phyloP scores from a whole-genome alignment of 108 stramenopile species.

The Chaetoceros tenuissimus region DNA sequence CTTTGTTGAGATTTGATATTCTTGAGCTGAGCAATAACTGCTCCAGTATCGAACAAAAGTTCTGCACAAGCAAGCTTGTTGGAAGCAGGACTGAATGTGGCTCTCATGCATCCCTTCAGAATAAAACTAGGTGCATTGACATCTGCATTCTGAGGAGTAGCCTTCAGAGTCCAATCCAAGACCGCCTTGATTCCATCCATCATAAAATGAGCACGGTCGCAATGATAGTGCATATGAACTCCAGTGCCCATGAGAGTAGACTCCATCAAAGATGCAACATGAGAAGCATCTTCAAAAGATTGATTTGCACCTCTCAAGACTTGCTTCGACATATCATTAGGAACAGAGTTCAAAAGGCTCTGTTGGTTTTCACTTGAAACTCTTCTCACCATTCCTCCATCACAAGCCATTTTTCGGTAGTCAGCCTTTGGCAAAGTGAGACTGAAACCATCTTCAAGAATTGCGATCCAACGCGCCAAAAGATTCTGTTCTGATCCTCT shows the following conservation, averaged over 20 bases:
- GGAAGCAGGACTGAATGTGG: slow-evolving; percentile 70
- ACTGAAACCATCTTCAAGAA: slow-evolving; percentile 70
- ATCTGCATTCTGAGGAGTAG: neutral
- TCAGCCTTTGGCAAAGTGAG: slow-evolving; percentile 58
- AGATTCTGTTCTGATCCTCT: slow-evolving; percentile 47
- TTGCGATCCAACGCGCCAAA: slow-evolving; percentile 65
- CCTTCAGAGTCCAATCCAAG: slow-evolving; percentile 39
- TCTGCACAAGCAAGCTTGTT: slow-evolving; percentile 72
- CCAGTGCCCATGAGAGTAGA: slow-evolving; percentile 26
- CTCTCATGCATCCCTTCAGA: slow-evolving; percentile 48
- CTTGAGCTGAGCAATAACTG: slow-evolving; percentile 35
- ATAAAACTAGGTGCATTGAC: neutral
- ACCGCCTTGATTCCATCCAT: slow-evolving; percentile 72
- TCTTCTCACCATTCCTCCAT: neutral
- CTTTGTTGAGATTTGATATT: slow-evolving; percentile 7
- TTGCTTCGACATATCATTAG: slow-evolving; percentile 30
- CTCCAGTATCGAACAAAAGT: slow-evolving; percentile 59
- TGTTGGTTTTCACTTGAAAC: slow-evolving; percentile 8
- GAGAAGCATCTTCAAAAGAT: slow-evolving; percentile 59
- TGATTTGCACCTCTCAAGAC: slow-evolving; percentile 44
- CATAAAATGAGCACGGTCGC: slow-evolving; percentile 66
- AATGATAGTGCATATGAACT: slow-evolving; percentile 42
- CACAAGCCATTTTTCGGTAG: slow-evolving; percentile 50
- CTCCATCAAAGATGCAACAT: slow-evolving; percentile 45
- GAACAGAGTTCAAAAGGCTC: neutral